A percentile compares a stretch with the other conserved stretches of the same genome.
Conservation (phyloP, 805 yeast genomes). For the Wickerhamomyces mucosus region DNA sequence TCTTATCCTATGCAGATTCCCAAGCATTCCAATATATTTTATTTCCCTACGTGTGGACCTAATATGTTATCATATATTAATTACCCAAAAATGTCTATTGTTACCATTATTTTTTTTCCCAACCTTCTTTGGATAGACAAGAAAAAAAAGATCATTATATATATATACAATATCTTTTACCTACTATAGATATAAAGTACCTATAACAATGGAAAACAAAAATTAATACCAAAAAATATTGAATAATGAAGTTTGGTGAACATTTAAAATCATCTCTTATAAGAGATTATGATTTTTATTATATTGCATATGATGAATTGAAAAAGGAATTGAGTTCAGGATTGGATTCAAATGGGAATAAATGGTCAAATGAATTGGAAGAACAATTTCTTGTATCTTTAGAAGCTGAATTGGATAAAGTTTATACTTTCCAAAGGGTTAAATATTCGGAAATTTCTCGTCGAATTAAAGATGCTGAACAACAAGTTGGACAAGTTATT, state of each 20-base stretch:
- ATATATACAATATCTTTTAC: too few relatives aligned
- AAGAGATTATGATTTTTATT: constrained; percentile 84
- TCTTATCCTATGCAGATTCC: too few relatives aligned
- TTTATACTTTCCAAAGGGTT: constrained; percentile 81
- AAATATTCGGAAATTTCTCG: constrained; percentile 80
- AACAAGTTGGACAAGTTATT: constrained; percentile 58
- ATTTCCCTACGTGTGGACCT: too few relatives aligned
- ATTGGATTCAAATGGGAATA: constrained; percentile 40
- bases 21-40: too few relatives aligned
- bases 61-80: too few relatives aligned
- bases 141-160: too few relatives aligned
- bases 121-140: too few relatives aligned
- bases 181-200: too few relatives aligned
- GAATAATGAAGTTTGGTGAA: constrained; percentile 90
- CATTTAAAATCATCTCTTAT: constrained; percentile 82
- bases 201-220: too few relatives aligned
- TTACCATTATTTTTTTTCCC: too few relatives aligned
- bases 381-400: constrained; percentile 65
- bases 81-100: too few relatives aligned
- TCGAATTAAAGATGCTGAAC: constrained; percentile 75
- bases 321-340: constrained; percentile 72
- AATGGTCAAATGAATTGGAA: constrained; percentile 75
- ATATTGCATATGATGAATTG: constrained; percentile 84
- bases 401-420: constrained; percentile 86
- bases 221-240: too few relatives aligned